Evolutionary conservation across 106 monocot species (phyloP).

Genomic region (Phalaenopsis equestris): DNA sequence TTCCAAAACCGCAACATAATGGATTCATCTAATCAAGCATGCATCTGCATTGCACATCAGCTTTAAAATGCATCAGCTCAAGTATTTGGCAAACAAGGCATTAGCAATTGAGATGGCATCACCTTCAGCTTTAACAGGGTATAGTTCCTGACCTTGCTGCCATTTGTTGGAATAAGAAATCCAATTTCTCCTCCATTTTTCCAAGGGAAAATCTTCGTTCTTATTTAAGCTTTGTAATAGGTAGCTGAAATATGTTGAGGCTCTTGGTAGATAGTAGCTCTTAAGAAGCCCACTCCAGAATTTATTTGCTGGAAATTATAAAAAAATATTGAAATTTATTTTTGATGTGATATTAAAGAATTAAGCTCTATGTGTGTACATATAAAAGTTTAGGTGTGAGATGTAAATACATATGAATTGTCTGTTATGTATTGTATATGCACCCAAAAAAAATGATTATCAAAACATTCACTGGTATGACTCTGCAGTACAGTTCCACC

Average conservation of each 20-base stretch:
- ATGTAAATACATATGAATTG: no score
- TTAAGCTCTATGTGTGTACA: no score
- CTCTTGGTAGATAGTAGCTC: conserved; percentile 81
- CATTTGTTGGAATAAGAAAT: conserved; percentile 87
- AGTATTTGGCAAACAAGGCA: conserved; percentile 57
- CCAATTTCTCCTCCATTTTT: conserved; percentile 79
- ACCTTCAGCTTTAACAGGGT: conserved; percentile 62
- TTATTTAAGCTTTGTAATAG: conserved; percentile 46
- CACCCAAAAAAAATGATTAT: neutral
- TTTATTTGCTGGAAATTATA: conserved; percentile 59
- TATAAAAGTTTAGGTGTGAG: no score
- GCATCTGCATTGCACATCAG: no score
- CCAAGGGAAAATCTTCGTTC: conserved; percentile 41
- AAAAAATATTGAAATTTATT: neutral
- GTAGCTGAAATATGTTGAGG: conserved; percentile 70
- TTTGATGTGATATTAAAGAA: no score
- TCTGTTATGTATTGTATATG: no score
- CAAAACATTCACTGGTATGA: conserved; percentile 5
- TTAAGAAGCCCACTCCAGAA: conserved; percentile 89
- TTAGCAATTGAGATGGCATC: conserved; percentile 68
- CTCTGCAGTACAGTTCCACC: neutral
- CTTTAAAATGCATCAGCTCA: conserved; percentile 16
- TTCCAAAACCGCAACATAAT: no score
- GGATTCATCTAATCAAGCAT: no score
- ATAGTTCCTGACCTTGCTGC: conserved; percentile 58